These are phyloP conservation scores for Yamadazyma sp. DNA, from an alignment of 805 yeast genomes.

Conservation along the genomic window DNA sequence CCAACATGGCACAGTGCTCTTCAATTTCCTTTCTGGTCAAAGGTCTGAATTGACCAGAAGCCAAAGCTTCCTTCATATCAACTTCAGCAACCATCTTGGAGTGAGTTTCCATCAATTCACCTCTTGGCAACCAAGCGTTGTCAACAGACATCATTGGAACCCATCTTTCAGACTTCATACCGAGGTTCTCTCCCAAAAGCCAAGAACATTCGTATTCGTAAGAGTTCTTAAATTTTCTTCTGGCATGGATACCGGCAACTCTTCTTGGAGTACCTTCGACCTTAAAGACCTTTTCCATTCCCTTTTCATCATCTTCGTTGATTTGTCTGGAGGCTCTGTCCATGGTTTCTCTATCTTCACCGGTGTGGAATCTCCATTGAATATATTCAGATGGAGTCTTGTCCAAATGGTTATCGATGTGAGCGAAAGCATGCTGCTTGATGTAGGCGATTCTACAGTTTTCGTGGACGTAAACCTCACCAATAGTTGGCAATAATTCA, in stretches of 20 bases:
- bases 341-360: conserved; percentile 99
- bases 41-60: conserved; percentile 99
- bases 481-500: conserved; percentile 96
- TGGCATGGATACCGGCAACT: conserved; percentile 87
- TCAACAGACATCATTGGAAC: conserved; percentile 99
- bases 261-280: conserved; percentile 99
- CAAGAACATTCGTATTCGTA: conserved; percentile 99
- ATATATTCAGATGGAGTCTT: conserved; percentile 99
- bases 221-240: conserved; percentile 99
- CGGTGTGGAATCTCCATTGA: conserved; percentile 99
- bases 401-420: conserved; percentile 97
- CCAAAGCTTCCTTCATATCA: conserved; percentile 99
- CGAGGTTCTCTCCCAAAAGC: conserved; percentile 96
- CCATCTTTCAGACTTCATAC: conserved; percentile 99
- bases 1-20: conserved; percentile 97
- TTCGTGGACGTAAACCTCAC: conserved; percentile 99
- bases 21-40: conserved; percentile 99
- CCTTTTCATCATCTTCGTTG: conserved; percentile 94
- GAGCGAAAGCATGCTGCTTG: conserved; percentile 99
- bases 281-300: conserved; percentile 99
- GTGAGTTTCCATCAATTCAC: conserved; percentile 83
- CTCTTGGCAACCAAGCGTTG: conserved; percentile 99
- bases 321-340: conserved; percentile 99
- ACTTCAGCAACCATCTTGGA: conserved; percentile 99
- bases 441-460: conserved; percentile 99